Percentiles rank a stretch among this genome's conserved stretches.
phyloP scores from a whole-genome alignment of 495 filamentous ascomycete species.

The Jackrogersella minutella region DNA sequence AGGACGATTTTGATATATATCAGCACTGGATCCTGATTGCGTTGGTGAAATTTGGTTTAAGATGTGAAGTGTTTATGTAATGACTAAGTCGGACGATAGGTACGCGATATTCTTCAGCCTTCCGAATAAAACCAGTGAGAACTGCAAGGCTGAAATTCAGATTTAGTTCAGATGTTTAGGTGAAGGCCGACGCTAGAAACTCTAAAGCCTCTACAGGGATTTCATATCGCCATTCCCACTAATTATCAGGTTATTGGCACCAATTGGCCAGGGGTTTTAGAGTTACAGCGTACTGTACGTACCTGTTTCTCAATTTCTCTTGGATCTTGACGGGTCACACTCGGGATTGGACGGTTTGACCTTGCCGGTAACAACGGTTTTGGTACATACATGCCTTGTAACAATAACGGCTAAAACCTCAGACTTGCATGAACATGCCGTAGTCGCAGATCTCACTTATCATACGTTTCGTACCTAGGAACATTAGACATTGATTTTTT shows the following conservation, averaged over 20 bases:
- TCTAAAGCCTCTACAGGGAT: slow-evolving; percentile 27
- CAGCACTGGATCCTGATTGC: no score
- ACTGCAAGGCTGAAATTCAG: slow-evolving; percentile 11
- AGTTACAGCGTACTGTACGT: not conserved
- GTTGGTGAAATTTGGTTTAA: not conserved
- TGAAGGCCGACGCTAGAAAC: slow-evolving; percentile 14
- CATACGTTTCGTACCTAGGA: slow-evolving; percentile 22
- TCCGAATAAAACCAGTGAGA: not conserved
- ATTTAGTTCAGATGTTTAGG: slow-evolving; percentile 9
- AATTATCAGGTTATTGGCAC: slow-evolving; percentile 23
- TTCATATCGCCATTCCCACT: slow-evolving; percentile 26
- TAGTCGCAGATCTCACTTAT: slow-evolving; percentile 30
- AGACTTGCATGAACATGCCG: slow-evolving; percentile 27
- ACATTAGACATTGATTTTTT: not conserved
- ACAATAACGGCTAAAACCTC: not conserved
- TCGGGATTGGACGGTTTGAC: not conserved
- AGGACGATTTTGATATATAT: no score
- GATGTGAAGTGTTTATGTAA: not conserved
- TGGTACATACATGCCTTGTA: not conserved
- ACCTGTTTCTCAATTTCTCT: not conserved
- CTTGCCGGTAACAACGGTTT: not conserved
- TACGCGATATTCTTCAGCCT: slow-evolving; percentile 2
- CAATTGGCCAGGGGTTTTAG: slow-evolving; percentile 4
- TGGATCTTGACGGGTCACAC: not conserved
- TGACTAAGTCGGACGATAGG: not conserved